These are phyloP conservation scores for Diplosphaera chodatii DNA, from an alignment of 139 green algal genomes.

Conservation along the genomic window DNA sequence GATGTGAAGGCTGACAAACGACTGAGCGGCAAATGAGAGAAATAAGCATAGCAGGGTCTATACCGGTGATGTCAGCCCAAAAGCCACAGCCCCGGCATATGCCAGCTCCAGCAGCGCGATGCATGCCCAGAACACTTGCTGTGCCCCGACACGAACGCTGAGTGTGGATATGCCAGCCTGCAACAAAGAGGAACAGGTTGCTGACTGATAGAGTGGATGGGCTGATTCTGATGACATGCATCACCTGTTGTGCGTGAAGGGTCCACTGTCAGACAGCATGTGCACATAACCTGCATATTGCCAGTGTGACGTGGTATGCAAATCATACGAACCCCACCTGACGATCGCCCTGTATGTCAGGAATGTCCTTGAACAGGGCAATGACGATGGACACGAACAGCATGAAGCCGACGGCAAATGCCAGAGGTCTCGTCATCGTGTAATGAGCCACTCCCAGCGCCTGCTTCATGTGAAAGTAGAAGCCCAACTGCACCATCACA, in stretches of 20 bases:
- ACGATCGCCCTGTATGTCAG: constrained; percentile 79
- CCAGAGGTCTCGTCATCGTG: constrained; percentile 27
- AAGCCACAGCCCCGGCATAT: constrained; percentile 59
- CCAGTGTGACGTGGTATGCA: too few relatives aligned
- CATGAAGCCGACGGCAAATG: constrained; percentile 88
- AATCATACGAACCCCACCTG: constrained; percentile 8
- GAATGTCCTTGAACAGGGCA: constrained; percentile 96
- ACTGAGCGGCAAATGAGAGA: too few relatives aligned
- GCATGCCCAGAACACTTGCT: constrained; percentile 79
- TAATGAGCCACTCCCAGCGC: constrained; percentile 22
- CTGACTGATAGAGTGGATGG: too few relatives aligned
- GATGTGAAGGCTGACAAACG: too few relatives aligned
- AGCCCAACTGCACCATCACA: constrained; percentile 78
- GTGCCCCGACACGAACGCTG: constrained; percentile 66
- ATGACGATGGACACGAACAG: constrained; percentile 89
- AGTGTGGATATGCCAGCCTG: constrained; percentile 69
- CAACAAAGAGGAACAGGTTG: not conserved
- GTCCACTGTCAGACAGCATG: too few relatives aligned
- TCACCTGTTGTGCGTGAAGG: too few relatives aligned
- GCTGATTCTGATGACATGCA: too few relatives aligned
- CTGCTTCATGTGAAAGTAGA: constrained; percentile 78
- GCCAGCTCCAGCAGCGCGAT: constrained; percentile 62
- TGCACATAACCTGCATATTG: too few relatives aligned
- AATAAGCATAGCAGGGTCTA: too few relatives aligned
- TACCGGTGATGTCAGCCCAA: constrained; percentile 32